phyloP scores from a whole-genome alignment of 495 filamentous ascomycete genomes.

The Neurospora cerealis region DNA sequence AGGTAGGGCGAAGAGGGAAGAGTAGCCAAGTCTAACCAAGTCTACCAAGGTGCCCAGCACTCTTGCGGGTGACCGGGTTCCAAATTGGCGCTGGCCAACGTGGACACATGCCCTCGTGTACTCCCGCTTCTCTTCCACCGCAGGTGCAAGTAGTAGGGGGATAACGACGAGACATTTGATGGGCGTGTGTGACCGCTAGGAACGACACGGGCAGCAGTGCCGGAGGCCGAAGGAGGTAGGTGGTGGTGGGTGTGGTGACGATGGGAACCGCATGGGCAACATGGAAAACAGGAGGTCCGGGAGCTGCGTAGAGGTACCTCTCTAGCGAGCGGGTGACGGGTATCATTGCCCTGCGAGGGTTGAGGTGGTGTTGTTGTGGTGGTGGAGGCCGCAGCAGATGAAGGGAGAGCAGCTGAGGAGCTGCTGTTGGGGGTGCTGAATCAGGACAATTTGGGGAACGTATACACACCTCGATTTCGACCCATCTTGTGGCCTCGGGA shows the following conservation, averaged over 20 bases:
- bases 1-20: neutral
- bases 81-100: neutral
- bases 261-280: neutral
- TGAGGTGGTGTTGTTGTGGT: neutral
- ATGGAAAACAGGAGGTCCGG: neutral
- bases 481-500: slow-evolving; percentile 20
- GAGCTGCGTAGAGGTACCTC: neutral
- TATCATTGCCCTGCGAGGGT: neutral
- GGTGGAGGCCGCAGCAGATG: neutral
- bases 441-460: neutral
- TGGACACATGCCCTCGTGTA: neutral
- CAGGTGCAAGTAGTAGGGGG: neutral
- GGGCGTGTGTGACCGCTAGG: neutral
- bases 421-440: neutral
- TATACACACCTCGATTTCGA: slow-evolving; percentile 41
- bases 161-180: neutral
- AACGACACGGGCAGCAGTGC: neutral
- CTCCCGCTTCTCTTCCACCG: neutral
- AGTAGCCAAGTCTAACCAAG: neutral
- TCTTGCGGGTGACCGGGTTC: neutral
- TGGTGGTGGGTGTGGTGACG: neutral
- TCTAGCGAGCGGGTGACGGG: neutral
- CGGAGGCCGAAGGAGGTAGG: neutral
- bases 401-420: neutral
- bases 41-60: neutral